Base-by-base conservation (phyloP, 176 grass and related monocot species). In the Oryza coarctata region DNA sequence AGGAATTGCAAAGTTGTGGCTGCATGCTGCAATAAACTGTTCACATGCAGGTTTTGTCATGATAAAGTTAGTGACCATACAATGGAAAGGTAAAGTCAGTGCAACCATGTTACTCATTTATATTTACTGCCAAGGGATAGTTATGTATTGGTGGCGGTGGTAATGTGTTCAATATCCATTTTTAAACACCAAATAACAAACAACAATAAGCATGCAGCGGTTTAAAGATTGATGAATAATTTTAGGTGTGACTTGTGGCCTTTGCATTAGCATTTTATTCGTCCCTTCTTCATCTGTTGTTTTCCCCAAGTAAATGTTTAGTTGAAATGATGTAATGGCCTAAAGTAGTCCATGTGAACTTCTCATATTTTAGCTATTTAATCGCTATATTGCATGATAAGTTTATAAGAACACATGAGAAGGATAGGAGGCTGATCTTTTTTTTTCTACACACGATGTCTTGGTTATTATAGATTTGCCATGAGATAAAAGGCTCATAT, bases 31-130 rank as follows among this genome's bases (percentile, higher is more conserved):
- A 90, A 89, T 80, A 97, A 92, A 83, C 79, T 97, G 30, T 97
- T 97, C 86, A 89, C 94, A 18, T 97, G 94, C 84, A 88, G 92
- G 71, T 94, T 97, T 81, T 97, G 94, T 57, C 94, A 97, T 38
- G 94, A 97, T 82, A 94, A 94, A 87, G 86, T 92, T 80, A 97
- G 92, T 71, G 89, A 94, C 63, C 94, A 97, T 77, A 66, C 89
- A 74, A 90, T 97, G 89, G 92, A 97, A 55, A 94, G 94, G 94
- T 97, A 92, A 32, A 83, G 30, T 77, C 22, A 32, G 32, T 81
- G 27, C 32, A 29, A 14, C 11, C 17, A 80, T 6, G 63, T 8
- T 73, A 13, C 52, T 52, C 6, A 74, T 60, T 25, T 60, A 64
- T 26, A 11, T 65, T 70, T 34, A 68, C 33, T 41, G 13, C 68